Conservation (phyloP, 1,284 basidiomycete genomes). For the Naganishia cerealis region DNA sequence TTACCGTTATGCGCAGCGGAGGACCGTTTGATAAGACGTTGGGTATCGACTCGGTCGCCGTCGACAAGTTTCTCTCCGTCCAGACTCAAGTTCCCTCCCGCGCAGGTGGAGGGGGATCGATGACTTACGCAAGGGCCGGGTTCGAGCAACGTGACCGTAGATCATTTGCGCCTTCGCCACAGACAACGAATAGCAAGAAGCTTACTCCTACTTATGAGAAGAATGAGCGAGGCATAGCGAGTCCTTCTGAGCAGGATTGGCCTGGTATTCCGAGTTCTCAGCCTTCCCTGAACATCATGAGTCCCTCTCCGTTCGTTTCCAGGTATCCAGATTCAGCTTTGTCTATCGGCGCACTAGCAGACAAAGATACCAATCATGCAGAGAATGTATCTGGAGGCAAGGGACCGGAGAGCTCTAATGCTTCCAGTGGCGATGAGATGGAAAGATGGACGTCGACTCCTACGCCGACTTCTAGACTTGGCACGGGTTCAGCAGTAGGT, state of each 20-base stretch:
- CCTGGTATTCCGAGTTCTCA: too few species aligned
- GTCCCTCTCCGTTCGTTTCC: background rate
- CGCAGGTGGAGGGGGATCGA: background rate
- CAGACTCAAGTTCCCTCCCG: constrained; percentile 7
- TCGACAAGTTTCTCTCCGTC: constrained; percentile 7
- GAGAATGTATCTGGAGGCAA: background rate
- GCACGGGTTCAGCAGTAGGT: background rate
- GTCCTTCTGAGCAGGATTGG: background rate
- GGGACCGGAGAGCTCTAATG: background rate
- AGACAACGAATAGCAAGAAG: background rate
- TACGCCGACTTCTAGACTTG: background rate
- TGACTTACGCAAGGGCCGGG: background rate
- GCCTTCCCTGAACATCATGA: too few species aligned
- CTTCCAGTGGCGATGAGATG: background rate
- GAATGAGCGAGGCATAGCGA: background rate
- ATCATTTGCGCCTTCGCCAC: constrained; percentile 17
- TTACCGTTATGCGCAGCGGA: constrained; percentile 12
- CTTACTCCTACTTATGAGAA: background rate
- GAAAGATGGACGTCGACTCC: background rate
- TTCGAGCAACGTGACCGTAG: constrained; percentile 3
- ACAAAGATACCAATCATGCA: background rate
- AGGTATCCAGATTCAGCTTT: too few species aligned
- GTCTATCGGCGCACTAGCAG: background rate
- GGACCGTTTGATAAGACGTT: constrained; percentile 12
- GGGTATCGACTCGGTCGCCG: background rate